Evolutionary conservation across 1,284 basidiomycete species (phyloP).

Genomic region (Puccinia hordei): DNA sequence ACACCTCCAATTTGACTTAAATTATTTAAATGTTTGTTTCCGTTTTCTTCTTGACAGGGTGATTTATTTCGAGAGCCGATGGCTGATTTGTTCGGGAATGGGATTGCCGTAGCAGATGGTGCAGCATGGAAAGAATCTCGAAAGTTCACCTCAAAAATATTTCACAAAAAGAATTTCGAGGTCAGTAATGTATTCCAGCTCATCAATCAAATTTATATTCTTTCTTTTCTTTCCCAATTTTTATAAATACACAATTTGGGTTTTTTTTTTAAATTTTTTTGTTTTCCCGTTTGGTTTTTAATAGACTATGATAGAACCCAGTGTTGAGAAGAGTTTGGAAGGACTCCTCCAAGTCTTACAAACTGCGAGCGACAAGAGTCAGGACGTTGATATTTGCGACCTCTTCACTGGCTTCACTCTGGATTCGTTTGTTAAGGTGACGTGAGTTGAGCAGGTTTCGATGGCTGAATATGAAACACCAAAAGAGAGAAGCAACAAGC

Average conservation of each 20-base stretch:
- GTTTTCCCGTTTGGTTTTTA: neutral
- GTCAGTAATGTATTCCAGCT: constrained; percentile 20
- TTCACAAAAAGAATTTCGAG: neutral
- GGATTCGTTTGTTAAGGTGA: constrained; percentile 27
- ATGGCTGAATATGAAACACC: neutral
- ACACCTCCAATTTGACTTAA: neutral
- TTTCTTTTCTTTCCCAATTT: no score
- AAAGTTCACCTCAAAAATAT: neutral
- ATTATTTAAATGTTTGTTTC: no score
- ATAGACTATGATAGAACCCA: constrained; percentile 22
- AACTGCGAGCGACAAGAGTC: neutral
- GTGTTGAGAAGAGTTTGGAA: neutral
- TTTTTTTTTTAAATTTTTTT: neutral
- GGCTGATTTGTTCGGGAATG: constrained; percentile 22
- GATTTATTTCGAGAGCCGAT: neutral
- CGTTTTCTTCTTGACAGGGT: constrained; percentile 6
- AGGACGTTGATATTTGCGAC: constrained; percentile 7
- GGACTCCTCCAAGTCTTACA: neutral
- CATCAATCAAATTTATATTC: no score
- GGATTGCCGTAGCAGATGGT: constrained; percentile 25
- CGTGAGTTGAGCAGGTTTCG: neutral
- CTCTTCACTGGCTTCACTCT: constrained; percentile 21
- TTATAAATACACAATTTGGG: no score
- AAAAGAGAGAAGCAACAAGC: neutral
- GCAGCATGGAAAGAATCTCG: constrained; percentile 9